A percentile compares a stretch with the other conserved stretches of the same genome.
These are phyloP conservation scores for Mariannaea elegans DNA, from an alignment of 2,329 filamentous ascomycete species.

Conservation along the genomic window DNA sequence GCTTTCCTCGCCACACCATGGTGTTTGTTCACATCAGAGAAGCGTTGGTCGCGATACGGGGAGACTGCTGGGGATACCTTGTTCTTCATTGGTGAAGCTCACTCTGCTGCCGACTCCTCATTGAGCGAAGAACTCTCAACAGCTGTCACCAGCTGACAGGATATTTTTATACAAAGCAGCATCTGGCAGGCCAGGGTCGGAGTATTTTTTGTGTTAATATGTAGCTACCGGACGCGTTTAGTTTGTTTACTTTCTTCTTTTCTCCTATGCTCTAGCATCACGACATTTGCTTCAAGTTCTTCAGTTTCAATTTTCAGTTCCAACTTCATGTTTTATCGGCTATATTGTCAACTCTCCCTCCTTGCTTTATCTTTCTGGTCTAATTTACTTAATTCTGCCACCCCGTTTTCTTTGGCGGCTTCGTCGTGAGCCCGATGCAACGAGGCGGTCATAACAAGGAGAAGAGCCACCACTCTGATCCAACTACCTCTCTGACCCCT, in stretches of 20 bases:
- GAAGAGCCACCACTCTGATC: slow-evolving; percentile 36
- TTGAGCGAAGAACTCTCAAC: background rate
- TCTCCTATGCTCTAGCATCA: background rate
- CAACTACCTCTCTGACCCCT: slow-evolving; percentile 37
- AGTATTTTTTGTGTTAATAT: background rate
- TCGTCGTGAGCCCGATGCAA: slow-evolving; percentile 29
- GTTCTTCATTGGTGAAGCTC: background rate
- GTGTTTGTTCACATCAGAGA: no score
- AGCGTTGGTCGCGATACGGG: no score
- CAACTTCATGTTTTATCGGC: background rate
- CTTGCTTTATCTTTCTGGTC: background rate
- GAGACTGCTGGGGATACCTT: no score
- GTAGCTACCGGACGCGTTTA: background rate
- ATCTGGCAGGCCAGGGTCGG: background rate
- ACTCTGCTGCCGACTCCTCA: background rate
- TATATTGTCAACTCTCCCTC: background rate
- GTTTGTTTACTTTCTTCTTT: slow-evolving; percentile 5
- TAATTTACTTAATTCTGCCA: background rate
- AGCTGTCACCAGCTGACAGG: background rate
- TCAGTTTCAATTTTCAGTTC: background rate
- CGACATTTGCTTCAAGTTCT: background rate
- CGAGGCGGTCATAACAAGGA: slow-evolving; percentile 21
- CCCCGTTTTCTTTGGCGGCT: slow-evolving; percentile 10
- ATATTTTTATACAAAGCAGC: background rate
- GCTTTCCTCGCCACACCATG: no score